Evolutionary conservation across 306 rosid species (phyloP).

Genomic region (Arachis hypogaea): DNA sequence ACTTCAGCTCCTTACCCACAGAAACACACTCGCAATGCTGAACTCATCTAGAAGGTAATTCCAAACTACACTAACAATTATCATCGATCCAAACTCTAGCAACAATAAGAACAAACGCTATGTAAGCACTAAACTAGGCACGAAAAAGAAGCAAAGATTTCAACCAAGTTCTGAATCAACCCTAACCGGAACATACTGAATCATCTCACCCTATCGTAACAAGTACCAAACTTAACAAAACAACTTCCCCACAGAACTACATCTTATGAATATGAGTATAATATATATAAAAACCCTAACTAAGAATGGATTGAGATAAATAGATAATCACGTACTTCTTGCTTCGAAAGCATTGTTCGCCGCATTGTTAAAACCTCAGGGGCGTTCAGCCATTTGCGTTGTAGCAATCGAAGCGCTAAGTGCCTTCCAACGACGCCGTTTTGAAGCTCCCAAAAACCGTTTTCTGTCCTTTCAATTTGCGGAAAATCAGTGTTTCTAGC

Average conservation of each 20-base stretch:
- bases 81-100: constrained; percentile 35
- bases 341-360: constrained; percentile 31
- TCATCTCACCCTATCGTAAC: constrained; percentile 27
- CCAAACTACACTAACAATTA: constrained; percentile 51
- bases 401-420: constrained; percentile 35
- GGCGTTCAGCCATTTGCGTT: constrained; percentile 38
- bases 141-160: constrained; percentile 11
- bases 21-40: background rate
- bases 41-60: constrained; percentile 51
- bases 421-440: constrained; percentile 30
- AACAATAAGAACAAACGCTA: background rate
- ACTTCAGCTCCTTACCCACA: background rate
- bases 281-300: constrained; percentile 45
- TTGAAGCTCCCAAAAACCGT: constrained; percentile 20
- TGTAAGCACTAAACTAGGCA: constrained; percentile 12
- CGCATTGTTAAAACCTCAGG: constrained; percentile 46
- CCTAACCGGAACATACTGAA: constrained; percentile 41
- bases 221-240: background rate
- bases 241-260: background rate
- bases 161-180: constrained; percentile 39
- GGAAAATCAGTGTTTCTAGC: constrained; percentile 31
- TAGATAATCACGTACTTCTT: constrained; percentile 49
- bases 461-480: constrained; percentile 6
- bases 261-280: background rate
- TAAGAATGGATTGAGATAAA: constrained; percentile 21